Evolutionary conservation across 257 asterid species (phyloP).

Genomic region (Mentha longifolia): DNA sequence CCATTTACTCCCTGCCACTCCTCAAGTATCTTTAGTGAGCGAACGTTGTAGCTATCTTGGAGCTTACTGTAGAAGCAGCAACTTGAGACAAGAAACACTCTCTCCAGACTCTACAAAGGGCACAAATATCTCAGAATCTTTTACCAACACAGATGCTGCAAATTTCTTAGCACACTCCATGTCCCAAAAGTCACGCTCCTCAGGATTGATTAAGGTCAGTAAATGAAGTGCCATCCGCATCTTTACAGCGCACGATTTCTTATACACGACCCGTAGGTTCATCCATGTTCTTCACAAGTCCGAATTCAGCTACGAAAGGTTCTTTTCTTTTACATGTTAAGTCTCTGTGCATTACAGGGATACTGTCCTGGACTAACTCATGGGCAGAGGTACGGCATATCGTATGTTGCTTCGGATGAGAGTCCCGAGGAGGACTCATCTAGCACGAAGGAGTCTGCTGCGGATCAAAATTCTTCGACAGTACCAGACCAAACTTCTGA

Average conservation of each 20-base stretch:
- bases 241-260: neutral
- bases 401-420: slow-evolving; percentile 50
- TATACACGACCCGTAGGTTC: neutral
- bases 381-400: slow-evolving; percentile 82
- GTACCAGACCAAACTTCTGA: slow-evolving; percentile 41
- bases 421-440: slow-evolving; percentile 48
- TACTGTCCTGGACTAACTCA: slow-evolving; percentile 86
- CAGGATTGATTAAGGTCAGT: slow-evolving; percentile 81
- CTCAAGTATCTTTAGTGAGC: slow-evolving; percentile 75
- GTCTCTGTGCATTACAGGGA: slow-evolving; percentile 58
- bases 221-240: slow-evolving; percentile 2
- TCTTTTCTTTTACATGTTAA: neutral
- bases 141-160: slow-evolving; percentile 36
- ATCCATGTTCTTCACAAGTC: neutral
- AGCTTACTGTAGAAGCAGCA: slow-evolving; percentile 74
- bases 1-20: slow-evolving; percentile 90
- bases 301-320: neutral
- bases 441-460: slow-evolving; percentile 39
- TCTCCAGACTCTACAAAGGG: slow-evolving; percentile 43
- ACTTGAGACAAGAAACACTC: slow-evolving; percentile 46
- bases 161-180: slow-evolving; percentile 42
- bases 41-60: slow-evolving; percentile 90
- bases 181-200: slow-evolving; percentile 44
- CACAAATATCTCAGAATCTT: slow-evolving; percentile 54
- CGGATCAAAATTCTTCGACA: slow-evolving; percentile 43